Conservation (phyloP, 2,329 filamentous ascomycete species). For the Mycosphaerelloides madeirae region DNA sequence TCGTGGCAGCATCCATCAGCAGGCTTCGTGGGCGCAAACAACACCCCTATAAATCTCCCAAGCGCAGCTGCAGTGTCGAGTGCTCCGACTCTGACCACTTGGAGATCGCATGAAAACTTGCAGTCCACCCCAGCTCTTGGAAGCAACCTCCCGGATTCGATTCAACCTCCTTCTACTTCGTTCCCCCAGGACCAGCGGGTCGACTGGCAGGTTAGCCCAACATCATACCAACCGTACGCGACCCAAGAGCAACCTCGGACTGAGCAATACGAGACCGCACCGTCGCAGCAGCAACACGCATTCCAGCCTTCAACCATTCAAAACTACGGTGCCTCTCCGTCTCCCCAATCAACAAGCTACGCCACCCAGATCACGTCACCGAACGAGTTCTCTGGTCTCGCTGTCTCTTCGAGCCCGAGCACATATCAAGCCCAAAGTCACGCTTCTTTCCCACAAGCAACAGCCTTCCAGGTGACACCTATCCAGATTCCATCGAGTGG, state of each 20-base stretch:
- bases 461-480: slow-evolving; percentile 19
- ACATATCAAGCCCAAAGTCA: slow-evolving; percentile 18
- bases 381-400: slow-evolving; percentile 22
- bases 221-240: slow-evolving; percentile 22
- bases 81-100: slow-evolving; percentile 21
- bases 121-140: neutral
- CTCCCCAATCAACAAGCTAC: slow-evolving; percentile 14
- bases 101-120: slow-evolving; percentile 27
- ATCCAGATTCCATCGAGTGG: slow-evolving; percentile 20
- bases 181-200: slow-evolving; percentile 18
- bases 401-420: slow-evolving; percentile 22
- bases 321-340: slow-evolving; percentile 2
- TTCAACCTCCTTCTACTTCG: slow-evolving; percentile 11
- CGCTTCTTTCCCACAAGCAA: slow-evolving; percentile 11
- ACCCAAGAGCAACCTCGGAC: slow-evolving; percentile 21
- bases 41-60: slow-evolving; percentile 15
- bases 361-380: slow-evolving; percentile 18
- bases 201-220: slow-evolving; percentile 20
- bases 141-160: slow-evolving; percentile 18
- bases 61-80: slow-evolving; percentile 14
- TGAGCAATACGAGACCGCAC: slow-evolving; percentile 23
- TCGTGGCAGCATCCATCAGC: slow-evolving; percentile 25
- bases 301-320: slow-evolving; percentile 11
- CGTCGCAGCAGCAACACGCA: slow-evolving; percentile 14
- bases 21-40: slow-evolving; percentile 15